phyloP scores from a whole-genome alignment of 176 grass and related monocot genomes.

The Sorghum bicolor region DNA sequence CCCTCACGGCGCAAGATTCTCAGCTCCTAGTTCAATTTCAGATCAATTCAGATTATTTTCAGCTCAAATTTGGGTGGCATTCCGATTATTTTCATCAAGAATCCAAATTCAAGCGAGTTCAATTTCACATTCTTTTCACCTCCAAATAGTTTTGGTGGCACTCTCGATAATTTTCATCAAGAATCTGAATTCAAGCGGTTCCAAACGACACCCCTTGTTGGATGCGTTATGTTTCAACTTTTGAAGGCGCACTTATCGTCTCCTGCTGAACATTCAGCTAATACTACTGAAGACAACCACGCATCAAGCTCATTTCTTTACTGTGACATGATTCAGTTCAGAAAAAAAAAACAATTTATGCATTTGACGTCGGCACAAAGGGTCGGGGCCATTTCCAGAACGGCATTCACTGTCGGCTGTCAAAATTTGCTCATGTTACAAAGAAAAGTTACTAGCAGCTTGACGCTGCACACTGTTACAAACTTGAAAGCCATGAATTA shows the following conservation, averaged over 20 bases:
- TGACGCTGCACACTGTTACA: slow-evolving; percentile 11
- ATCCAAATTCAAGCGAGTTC: not conserved
- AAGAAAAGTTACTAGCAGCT: slow-evolving; percentile 10
- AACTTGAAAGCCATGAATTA: slow-evolving; percentile 20
- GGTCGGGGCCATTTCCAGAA: slow-evolving; percentile 5
- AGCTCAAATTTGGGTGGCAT: too few relatives aligned
- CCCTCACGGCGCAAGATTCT: not conserved
- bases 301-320: too few relatives aligned
- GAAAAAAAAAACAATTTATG: not conserved
- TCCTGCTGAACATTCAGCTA: not conserved
- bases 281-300: not conserved
- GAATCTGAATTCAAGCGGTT: not conserved
- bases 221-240: not conserved
- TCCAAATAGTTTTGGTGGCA: too few relatives aligned
- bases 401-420: not conserved
- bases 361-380: slow-evolving; percentile 4
- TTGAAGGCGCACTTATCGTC: not conserved
- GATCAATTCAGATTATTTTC: too few relatives aligned
- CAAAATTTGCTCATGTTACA: slow-evolving; percentile 46
- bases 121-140: not conserved
- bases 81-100: too few relatives aligned
- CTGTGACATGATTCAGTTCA: not conserved
- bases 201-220: not conserved
- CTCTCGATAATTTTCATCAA: too few relatives aligned
- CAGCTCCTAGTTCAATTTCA: not conserved